Base-by-base conservation (phyloP, 345 rosid genomes). In the Moringa oleifera region DNA sequence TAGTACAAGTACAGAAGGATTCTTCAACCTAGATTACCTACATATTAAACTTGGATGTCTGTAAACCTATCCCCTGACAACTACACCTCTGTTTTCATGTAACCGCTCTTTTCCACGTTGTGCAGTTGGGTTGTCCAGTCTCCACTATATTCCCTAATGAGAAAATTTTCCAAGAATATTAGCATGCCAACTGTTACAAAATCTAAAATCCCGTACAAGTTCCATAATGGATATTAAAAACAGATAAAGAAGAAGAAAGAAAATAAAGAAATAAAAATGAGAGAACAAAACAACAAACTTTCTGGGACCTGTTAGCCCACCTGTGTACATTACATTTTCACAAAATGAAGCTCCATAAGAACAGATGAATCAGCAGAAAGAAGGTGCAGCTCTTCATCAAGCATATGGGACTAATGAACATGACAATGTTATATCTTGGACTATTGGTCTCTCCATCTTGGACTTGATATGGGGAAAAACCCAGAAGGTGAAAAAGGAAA, bases 401-500 rank as follows among this genome's bases (percentile, higher is more conserved):
- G 61, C 54, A 62, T 45, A 33, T 33, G 37, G 59, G 57, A 28
- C 57, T 60, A 28, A n/a, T 37, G 57, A 64, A 23, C 24, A 67
- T 33, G 23, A 57, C 6, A 66, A 41, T 24, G 62, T 25, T 25
- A 55, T 57, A 18, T 23, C 64, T 53, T 55, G 62, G 61, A 59
- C 66, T 77, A 81, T 41, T 81, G 81, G 67, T 73, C 80, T 68
- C 84, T 85, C 96, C 95, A 87, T 74, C 81, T 79, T 53, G 98
- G 98, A 72, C 98, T 89, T 13, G 82, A 70, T 41, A 78, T 64
- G 1, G 96, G 86, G 25, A 87, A 92, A 72, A 85, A 81, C 20
- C 85, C 80, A 46, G 91, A 75, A 23, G 94, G 95, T 59, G 96
- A 92, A 2, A 76, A 74, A 1, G 98, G 98, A 56, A 80, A 89